Base-by-base conservation (phyloP, 2,329 filamentous ascomycete species). In the Penicillium crustosum region DNA sequence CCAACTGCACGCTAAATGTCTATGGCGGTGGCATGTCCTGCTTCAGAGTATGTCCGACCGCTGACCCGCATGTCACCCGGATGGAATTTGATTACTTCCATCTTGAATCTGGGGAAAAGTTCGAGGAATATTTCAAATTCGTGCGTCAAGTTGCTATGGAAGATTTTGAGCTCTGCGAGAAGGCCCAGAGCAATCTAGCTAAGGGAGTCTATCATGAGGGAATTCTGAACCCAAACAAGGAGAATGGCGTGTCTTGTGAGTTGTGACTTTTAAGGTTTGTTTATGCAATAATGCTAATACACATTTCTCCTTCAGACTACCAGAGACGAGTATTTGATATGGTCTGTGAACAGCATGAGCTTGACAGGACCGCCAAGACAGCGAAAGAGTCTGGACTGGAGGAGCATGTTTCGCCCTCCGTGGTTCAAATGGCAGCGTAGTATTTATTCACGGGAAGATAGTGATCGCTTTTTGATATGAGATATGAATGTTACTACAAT, bases 61-160 rank as follows among this genome's bases (percentile, higher is more conserved):
- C 76, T 1, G 75, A 81, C 25, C 81, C 82, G 0, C 75, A 77
- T 0, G 71, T 81, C 19, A 80, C 79, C 0, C 73, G 80, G 15
- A 84, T 84, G 82, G 82, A 84, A 62, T 85, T 85, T 58, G 83
- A 85, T 64, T 85, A 85, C 60, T 85, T 83, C 61, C 81, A 85
- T 57, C 62, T 75, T 31, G 79, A 77, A 35, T 74, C 71, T 0
- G 80, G 77, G 7, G 77, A 82, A n/a, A 79, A 80, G 47, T 85
- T 85, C 59, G 81, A 84, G 57, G 77, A 82, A 6, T 85, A 85
- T 61, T 85, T 76, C 65, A 80, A 78, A 42, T 85, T 85, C 53
- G 81, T 84, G 4, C 73, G 82, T 3, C 81, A 82, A 60, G 83
- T 85, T 3, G 82, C 82, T 0, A 67, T 82, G 57, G 82, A 85